Base-by-base conservation (phyloP, 2,329 filamentous ascomycete species). In the Macroventuria anomochaeta region DNA sequence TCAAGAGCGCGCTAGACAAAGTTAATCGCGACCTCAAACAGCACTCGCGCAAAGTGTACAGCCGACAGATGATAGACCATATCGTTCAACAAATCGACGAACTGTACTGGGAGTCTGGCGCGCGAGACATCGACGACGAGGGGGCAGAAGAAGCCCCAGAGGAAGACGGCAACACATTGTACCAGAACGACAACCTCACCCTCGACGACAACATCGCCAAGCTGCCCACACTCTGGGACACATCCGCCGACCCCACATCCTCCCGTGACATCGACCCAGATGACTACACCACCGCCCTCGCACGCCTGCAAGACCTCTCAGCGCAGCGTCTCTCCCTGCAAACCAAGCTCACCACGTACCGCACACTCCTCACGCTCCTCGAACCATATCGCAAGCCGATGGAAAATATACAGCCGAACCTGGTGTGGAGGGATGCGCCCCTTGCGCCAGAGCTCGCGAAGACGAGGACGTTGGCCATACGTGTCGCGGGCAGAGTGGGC, bases 81-180 rank as follows among this genome's bases (percentile, higher is more conserved):
- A 82, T 91, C 15, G 87, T 88, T 2, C 87, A 90, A 76, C 88
- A 91, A 75, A 85, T 91, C 34, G 86, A 89, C 72, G 74, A 75
- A 40, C 75, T 89, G 37, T 91, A 90, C 70, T 81, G 81, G 71
- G 75, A 77, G 34, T 75, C 76, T 1, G 80, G 76, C 5, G 77
- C 70, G 12, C 74, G 73, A 18, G 74, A 59, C 7, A 17, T 58
- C n/a, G 62, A 64, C 21, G 53, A 59, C 5, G 63, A 64, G 4
- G 55, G 52, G 5, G 44, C 28, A n/a, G 65, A 68, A 13, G 54
- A 50, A 3, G 33, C 61, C 0, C 61, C 63, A 3, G 73, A 73
- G 5, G 78, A 80, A 32, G 77, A 77, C 17, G 44, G 42, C 7
- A 75, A 69, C 37, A 74, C 43, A 66, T 64, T 72, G 4, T 61